Percentiles rank a stretch among this genome's conserved stretches.
Conservation (phyloP, 176 grass and related monocot species). For the Pontederia crassipes region DNA sequence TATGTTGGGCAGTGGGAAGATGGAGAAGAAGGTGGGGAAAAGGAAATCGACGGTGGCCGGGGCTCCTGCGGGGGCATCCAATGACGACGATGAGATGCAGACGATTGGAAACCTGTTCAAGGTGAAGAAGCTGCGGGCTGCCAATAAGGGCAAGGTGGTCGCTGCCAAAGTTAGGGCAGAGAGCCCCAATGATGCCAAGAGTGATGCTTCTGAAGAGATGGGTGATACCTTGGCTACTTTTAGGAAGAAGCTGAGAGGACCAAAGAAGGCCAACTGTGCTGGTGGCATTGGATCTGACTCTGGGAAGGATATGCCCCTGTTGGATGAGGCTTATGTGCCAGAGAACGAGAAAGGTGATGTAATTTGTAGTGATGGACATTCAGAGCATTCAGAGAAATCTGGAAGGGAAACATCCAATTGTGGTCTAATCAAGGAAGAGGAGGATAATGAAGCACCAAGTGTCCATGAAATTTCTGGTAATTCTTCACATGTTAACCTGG, state of each 20-base stretch:
- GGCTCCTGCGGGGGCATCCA: constrained; percentile 6
- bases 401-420: constrained; percentile 12
- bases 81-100: constrained; percentile 33
- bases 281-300: constrained; percentile 20
- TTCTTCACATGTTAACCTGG: constrained; percentile 40
- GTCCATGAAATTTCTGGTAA: constrained; percentile 8
- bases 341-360: constrained; percentile 28
- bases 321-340: neutral
- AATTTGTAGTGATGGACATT: constrained; percentile 10
- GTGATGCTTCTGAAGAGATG: constrained; percentile 36
- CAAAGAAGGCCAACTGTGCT: constrained; percentile 46
- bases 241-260: constrained; percentile 75
- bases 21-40: constrained; percentile 20
- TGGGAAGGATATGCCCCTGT: neutral
- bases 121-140: constrained; percentile 27
- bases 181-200: constrained; percentile 17
- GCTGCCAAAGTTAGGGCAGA: constrained; percentile 19
- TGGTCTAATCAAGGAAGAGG: constrained; percentile 21
- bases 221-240: constrained; percentile 82
- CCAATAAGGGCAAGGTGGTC: constrained; percentile 12
- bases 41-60: constrained; percentile 4
- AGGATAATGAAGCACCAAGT: constrained; percentile 14
- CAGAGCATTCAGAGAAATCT: constrained; percentile 15
- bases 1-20: constrained; percentile 15
- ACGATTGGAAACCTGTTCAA: constrained; percentile 42